Percentiles rank a stretch among this genome's conserved stretches.
Evolutionary conservation across 1,284 basidiomycete species (phyloP).

Genomic region (Vanrija sp.): DNA sequence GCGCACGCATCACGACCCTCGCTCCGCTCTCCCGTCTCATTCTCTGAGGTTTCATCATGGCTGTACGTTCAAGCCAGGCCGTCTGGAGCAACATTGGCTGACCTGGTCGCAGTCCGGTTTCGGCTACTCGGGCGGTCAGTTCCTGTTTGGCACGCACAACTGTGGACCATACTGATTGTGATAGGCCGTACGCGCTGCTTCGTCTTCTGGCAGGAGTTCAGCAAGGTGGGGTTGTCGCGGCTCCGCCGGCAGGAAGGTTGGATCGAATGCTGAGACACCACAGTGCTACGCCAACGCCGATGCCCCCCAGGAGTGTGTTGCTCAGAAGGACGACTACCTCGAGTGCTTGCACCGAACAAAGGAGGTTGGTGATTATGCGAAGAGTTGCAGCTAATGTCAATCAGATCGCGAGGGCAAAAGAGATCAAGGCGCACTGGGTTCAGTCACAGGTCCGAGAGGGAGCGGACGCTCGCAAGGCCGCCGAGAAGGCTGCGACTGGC

Average conservation of each 20-base stretch:
- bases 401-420: constrained; percentile 68
- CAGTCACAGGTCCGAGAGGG: constrained; percentile 63
- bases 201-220: constrained; percentile 86
- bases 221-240: constrained; percentile 63
- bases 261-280: not conserved
- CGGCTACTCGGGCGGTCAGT: constrained; percentile 62
- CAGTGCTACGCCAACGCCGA: constrained; percentile 87
- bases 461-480: constrained; percentile 65
- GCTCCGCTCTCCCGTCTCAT: too few species aligned
- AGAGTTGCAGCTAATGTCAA: not conserved
- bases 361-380: constrained; percentile 60
- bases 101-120: constrained; percentile 55
- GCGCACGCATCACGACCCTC: too few species aligned
- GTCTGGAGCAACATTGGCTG: not conserved
- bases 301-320: constrained; percentile 65
- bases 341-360: constrained; percentile 89
- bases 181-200: constrained; percentile 85
- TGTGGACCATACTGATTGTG: not conserved
- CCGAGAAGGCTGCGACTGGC: constrained; percentile 68
- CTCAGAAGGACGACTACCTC: constrained; percentile 80
- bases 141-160: too few species aligned
- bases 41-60: constrained; percentile 1
- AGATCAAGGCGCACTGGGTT: constrained; percentile 68
- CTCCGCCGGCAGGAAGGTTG: too few species aligned
- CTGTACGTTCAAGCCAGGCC: not conserved